Base-by-base conservation (phyloP, 2,329 filamentous ascomycete species). In the Colletotrichum somersetense region DNA sequence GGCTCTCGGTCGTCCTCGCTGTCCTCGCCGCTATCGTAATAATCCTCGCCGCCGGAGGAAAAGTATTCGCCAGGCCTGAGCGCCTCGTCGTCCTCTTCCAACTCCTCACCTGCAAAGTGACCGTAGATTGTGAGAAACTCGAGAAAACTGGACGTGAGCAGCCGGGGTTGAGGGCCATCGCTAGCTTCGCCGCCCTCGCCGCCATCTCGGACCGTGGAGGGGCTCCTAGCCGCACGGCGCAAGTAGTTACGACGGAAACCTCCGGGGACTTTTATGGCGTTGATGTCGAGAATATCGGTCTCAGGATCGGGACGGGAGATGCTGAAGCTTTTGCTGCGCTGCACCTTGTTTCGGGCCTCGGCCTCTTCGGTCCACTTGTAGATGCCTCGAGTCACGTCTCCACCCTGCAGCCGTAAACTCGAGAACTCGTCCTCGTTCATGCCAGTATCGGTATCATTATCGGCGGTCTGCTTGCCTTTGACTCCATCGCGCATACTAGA, bases 301-400 rank as follows among this genome's bases (percentile, higher is more conserved):
- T 96, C 93, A 0, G 94, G 93, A 44, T 93, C 91, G 7, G 93
- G 93, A 42, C 94, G 89, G 46, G 92, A 87, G 57, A 93, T 84
- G 77, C 92, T 91, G 80, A 98, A 98, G 81, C 95, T 98, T 84
- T 95, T 92, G 83, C 95, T 97, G 77, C 96, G 90, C 77, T 92
- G 89, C 78, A 91, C 85, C 76, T 89, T 89, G 73, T 86, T 88
- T 75, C 91, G 89, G 58, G 90, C 86, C 78, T 97, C 91, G 63
- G 93, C 93, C 80, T 97, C 93, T 81, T 98, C 95, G 7, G 95
- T 94, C 94, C 97, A 99, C 77, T 94, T 92, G 85, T 99, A 99
- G 77, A 99, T 97, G 66, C 96, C 94, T 73, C 96, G 88, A 33
- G 96, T 98, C 69, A 98, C 92, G 80, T 99, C 96, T 74, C 96